Base-by-base conservation (phyloP, 2,329 filamentous ascomycete genomes). In the Paracamarosporium sp. region DNA sequence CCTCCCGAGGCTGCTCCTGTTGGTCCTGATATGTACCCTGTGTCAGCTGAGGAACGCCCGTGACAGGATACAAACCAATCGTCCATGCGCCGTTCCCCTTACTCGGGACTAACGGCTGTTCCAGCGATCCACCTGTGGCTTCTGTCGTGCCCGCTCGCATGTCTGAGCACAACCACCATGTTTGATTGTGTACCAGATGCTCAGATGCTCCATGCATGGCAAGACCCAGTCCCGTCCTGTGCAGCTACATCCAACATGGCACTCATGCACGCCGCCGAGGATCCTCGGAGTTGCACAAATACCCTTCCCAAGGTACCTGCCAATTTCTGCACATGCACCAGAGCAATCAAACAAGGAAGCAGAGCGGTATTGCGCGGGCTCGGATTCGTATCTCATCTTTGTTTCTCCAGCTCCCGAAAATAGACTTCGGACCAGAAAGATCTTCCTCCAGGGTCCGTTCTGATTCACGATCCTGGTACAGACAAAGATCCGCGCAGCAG, bases 71-170 rank as follows among this genome's bases (percentile, higher is more conserved):
- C 60, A 67, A 61, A 56, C 56, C 20, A 33, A 64, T 57, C 55
- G 60, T 61, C 65, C 62, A 66, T 65, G 70, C 63, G 66, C 64
- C 62, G 56, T 62, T 70, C 72, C 72, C 70, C 65, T 56, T 50
- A 56, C 41, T 66, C 71, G 71, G 73, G 64, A 73, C 68, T 64
- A 76, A 75, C 73, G 72, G 71, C 63, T 61, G 63, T 74, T 69
- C 72, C 73, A 74, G 55, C 72, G 66, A 69, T 66, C 47, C 53
- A 68, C 56, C 8, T 66, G 68, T 75, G 73, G 72, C 72, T 73
- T 66, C 66, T 69, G 67, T 57, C 43, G 70, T 74, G 66, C 46
- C 61, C 66, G 60, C 48, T 57, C 53, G 50, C 50, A 61, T 68
- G 62, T 66, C 64, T 64, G 62, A 59, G 50, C 57, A 59, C 65